Conservation (phyloP, 192 early-diverging fungal species). For the Coemansia sp. region DNA sequence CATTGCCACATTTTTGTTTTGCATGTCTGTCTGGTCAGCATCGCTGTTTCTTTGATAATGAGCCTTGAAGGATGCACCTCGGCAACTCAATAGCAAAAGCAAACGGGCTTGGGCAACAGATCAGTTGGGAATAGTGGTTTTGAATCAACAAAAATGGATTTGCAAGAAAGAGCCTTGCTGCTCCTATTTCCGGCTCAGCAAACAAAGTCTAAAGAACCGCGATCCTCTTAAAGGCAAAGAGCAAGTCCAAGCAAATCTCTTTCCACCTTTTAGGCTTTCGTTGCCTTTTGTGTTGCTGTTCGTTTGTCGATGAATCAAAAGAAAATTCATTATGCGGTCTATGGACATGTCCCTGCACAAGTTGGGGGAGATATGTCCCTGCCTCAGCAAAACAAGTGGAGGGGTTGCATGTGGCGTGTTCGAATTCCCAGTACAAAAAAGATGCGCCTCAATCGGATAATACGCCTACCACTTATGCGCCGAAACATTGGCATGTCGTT, state of each 20-base stretch:
- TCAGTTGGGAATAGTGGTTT: not conserved
- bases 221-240: not conserved
- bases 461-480: not conserved
- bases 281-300: not conserved
- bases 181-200: not conserved
- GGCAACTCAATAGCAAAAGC: not conserved
- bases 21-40: not conserved
- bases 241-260: not conserved
- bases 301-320: not conserved
- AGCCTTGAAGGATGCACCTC: slow-evolving; percentile 3
- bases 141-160: not conserved
- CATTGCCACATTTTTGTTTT: not conserved
- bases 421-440: not conserved
- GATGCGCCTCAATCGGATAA: slow-evolving; percentile 12
- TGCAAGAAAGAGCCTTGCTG: not conserved
- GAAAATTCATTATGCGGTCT: not conserved
- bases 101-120: not conserved
- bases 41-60: not conserved
- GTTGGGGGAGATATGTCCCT: not conserved
- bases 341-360: not conserved
- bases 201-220: slow-evolving; percentile 1
- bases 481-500: not conserved
- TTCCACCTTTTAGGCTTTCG: not conserved
- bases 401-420: not conserved
- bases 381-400: not conserved